Percentiles rank a stretch among this genome's conserved stretches.
phyloP scores from a whole-genome alignment of 257 asterid species.

The Plectranthus barbatus region DNA sequence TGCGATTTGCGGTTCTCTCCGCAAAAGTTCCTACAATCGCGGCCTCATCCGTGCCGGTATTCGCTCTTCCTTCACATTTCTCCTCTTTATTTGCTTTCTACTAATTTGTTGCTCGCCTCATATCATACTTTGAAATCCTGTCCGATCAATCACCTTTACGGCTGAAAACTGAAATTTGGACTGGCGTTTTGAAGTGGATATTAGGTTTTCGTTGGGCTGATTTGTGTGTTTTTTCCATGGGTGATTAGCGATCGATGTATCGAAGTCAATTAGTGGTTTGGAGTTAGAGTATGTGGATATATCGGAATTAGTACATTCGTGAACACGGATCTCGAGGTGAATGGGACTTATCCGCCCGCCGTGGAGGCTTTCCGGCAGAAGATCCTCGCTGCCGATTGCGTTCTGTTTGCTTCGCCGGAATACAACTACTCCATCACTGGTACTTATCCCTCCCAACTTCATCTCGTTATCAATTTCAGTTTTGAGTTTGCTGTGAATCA shows the following conservation, averaged over 20 bases:
- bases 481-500: neutral
- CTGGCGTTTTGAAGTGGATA: too few relatives aligned
- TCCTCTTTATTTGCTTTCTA: too few relatives aligned
- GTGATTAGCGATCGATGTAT: constrained; percentile 48
- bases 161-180: too few relatives aligned
- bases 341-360: constrained; percentile 61
- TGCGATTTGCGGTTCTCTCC: constrained; percentile 61
- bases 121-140: neutral
- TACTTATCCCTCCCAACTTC: constrained; percentile 16
- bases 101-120: neutral
- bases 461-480: neutral
- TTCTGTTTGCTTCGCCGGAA: constrained; percentile 85
- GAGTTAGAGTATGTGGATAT: constrained; percentile 69
- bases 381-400: constrained; percentile 65
- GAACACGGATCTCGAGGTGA: constrained; percentile 75
- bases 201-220: neutral
- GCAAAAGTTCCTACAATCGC: constrained; percentile 49
- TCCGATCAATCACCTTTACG: too few relatives aligned
- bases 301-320: constrained; percentile 53
- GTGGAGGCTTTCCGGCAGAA: constrained; percentile 78
- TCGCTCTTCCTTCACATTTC: neutral
- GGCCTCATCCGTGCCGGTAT: constrained; percentile 63
- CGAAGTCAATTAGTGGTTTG: constrained; percentile 53
- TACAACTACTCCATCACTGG: constrained; percentile 80
- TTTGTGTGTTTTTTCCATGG: neutral